These are phyloP conservation scores for Lepidium africanum DNA, from an alignment of 345 rosid species.

Conservation along the genomic window DNA sequence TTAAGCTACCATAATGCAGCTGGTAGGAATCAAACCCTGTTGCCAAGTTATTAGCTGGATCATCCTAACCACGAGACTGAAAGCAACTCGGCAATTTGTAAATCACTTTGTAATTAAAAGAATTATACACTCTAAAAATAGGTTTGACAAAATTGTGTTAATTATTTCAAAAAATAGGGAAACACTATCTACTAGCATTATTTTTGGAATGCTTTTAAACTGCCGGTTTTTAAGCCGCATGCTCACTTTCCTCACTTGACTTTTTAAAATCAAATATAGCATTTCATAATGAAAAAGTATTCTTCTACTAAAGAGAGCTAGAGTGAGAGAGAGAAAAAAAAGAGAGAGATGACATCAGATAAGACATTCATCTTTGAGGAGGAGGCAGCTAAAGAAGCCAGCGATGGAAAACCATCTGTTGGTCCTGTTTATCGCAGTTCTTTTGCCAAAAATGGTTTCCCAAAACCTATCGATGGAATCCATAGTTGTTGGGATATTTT, in stretches of 20 bases:
- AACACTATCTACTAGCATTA: too few species aligned
- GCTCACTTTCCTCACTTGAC: background rate
- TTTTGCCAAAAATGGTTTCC: slow-evolving; percentile 73
- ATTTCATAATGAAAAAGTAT: background rate
- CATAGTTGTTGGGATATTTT: slow-evolving; percentile 94
- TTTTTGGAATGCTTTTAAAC: background rate
- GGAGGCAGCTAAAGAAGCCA: slow-evolving; percentile 59
- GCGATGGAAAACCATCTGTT: slow-evolving; percentile 58
- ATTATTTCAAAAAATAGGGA: background rate
- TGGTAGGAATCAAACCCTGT: too few species aligned
- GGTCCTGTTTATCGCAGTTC: slow-evolving; percentile 86
- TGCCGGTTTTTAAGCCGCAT: background rate
- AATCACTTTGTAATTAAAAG: background rate
- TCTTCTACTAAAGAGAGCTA: background rate
- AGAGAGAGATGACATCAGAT: slow-evolving; percentile 26
- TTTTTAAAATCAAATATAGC: background rate
- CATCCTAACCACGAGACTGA: too few species aligned
- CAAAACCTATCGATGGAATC: slow-evolving; percentile 63
- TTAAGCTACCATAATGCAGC: too few species aligned
- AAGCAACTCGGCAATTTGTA: too few species aligned
- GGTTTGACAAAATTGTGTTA: background rate
- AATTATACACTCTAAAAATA: background rate
- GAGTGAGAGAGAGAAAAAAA: background rate
- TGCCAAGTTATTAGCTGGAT: too few species aligned
- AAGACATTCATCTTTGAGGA: slow-evolving; percentile 59